Evolutionary conservation across 2,329 filamentous ascomycete genomes (phyloP), one percentile per base, ranked within the genome.

Genomic region (Pestalotiopsis sp.): DNA sequence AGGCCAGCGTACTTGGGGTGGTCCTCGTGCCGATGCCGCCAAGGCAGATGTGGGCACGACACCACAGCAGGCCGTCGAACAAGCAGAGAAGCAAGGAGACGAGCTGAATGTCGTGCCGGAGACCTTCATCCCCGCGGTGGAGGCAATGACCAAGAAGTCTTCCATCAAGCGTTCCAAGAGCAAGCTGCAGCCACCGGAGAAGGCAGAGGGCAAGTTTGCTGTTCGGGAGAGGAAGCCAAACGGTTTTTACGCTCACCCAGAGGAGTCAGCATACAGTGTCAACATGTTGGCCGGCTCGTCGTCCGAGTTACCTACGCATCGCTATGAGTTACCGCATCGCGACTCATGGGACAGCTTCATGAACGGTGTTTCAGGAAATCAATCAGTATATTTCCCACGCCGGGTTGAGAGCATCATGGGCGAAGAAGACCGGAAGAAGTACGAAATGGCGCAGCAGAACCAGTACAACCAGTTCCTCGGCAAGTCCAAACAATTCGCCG

Each of bases 1-100:
- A 38, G 94, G 95, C 23, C 94, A 97, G 79, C 88, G 95, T 72
- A 98, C 95, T 1, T 99, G 96, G 95, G 95, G 95, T 73, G 95
- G 95, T 0, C 96, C 95, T 12, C 89, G 95, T 75, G 94, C 94
- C 1, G 95, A 98, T 80, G 95, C 95, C 0, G 93, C 92, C 38
- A 86, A 90, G 56, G 95, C 95, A 3, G 92, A 97, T 77, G 84
- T 86, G 13, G 83, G 89, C 69, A 96, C 91, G 0, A 94, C 93
- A 0, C 91, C 93, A 1, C 91, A 93, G 73, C 88, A 97, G 80
- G 95, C 92, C n/a, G 92, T 94, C 66, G 93, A 96, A 75, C 86
- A 91, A 73, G 94, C 95, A 17, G 90, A 92, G 75, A 87, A 90
- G 61, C 86, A 87, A 12, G 95, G 94, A 0, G 94, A 98, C 76